These are phyloP conservation scores for Cyclotella sp. DNA, from an alignment of 108 stramenopile species.

Conservation along the genomic window DNA sequence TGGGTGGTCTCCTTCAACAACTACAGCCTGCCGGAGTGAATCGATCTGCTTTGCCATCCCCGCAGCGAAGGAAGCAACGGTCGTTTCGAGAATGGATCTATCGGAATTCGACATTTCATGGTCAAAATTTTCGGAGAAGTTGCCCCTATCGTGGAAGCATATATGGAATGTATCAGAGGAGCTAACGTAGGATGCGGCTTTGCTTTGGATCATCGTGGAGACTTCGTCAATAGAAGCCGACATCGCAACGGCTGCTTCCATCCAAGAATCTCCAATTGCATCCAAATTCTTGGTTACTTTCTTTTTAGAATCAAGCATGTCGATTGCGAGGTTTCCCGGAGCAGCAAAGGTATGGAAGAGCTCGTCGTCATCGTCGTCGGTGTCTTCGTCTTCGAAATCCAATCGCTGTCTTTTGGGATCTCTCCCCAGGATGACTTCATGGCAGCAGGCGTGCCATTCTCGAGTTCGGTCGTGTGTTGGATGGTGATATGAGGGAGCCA, in stretches of 20 bases:
- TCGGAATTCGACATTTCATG: conserved; percentile 68
- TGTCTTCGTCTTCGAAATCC: conserved; percentile 10
- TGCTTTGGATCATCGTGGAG: conserved; percentile 38
- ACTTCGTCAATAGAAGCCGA: conserved; percentile 54
- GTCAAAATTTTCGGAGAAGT: not conserved
- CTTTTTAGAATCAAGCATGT: conserved; percentile 6
- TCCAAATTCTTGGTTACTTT: not conserved
- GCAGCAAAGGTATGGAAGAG: conserved; percentile 6
- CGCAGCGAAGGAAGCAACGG: conserved; percentile 82
- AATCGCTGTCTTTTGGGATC: conserved; percentile 38
- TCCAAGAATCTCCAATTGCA: conserved; percentile 45
- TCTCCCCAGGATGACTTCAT: conserved; percentile 45
- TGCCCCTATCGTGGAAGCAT: conserved; percentile 29
- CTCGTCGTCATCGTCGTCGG: conserved; percentile 1
- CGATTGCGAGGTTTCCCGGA: conserved; percentile 22
- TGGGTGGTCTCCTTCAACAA: conserved; percentile 36
- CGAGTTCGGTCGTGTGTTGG: conserved; percentile 45
- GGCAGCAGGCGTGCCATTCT: conserved; percentile 46
- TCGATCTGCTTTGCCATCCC: conserved; percentile 85
- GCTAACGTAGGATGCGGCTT: conserved; percentile 37
- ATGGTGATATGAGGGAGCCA: not conserved
- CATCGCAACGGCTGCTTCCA: conserved; percentile 43
- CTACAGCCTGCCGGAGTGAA: conserved; percentile 68
- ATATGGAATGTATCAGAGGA: conserved; percentile 44
- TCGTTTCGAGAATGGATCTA: conserved; percentile 78